These are phyloP conservation scores for Microstegium vimineum DNA, from an alignment of 176 grass and related monocot genomes.

Conservation along the genomic window DNA sequence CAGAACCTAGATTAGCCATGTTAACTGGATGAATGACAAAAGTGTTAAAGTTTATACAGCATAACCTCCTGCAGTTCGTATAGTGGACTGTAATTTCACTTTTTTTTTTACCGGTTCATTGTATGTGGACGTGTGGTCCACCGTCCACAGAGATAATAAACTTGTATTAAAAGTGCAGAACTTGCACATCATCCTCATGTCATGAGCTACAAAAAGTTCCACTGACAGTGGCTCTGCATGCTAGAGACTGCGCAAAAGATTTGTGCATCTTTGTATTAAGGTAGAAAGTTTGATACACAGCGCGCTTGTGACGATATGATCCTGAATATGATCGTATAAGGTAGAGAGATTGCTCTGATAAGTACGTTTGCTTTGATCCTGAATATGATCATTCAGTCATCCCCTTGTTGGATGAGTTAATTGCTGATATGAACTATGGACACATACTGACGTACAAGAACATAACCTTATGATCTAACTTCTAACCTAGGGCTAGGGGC, in stretches of 20 bases:
- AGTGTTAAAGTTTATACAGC: neutral
- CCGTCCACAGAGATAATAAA: neutral
- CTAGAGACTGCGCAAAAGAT: too few relatives aligned
- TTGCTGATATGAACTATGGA: constrained; percentile 42
- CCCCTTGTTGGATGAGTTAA: constrained; percentile 15
- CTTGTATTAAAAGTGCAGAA: neutral
- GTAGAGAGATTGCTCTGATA: constrained; percentile 3
- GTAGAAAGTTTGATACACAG: too few relatives aligned
- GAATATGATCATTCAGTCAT: constrained; percentile 2
- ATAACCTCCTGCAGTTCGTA: constrained; percentile 15
- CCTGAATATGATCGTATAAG: too few relatives aligned
- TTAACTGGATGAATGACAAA: neutral
- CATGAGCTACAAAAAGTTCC: constrained; percentile 6
- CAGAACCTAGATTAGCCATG: neutral
- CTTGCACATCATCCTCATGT: constrained; percentile 21
- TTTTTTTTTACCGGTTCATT: neutral
- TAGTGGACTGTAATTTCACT: neutral
- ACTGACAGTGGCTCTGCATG: constrained; percentile 7
- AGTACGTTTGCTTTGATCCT: constrained; percentile 10
- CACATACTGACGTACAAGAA: neutral
- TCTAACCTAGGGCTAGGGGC: neutral
- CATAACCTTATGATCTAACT: constrained; percentile 1
- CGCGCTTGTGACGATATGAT: too few relatives aligned
- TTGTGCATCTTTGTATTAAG: too few relatives aligned
- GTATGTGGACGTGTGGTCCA: constrained; percentile 14